These are phyloP conservation scores for Loxodes magnus DNA, from an alignment of 73 alveolate genomes.

Conservation along the genomic window DNA sequence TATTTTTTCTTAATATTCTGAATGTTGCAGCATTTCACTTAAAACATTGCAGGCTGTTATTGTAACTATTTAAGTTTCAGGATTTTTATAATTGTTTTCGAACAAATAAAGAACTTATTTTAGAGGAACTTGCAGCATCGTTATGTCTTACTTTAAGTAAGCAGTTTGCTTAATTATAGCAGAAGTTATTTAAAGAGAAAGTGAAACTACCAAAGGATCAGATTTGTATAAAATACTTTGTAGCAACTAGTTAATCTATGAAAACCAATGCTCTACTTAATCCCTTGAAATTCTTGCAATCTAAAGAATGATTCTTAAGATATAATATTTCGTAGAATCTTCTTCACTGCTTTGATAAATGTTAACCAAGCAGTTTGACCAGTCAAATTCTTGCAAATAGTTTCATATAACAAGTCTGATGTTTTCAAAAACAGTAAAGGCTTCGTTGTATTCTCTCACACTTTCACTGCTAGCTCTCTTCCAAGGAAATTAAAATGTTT, in stretches of 20 bases:
- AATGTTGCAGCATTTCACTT: too few relatives aligned
- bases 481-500: constrained; percentile 89
- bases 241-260: constrained; percentile 16
- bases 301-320: constrained; percentile 67
- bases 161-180: too few relatives aligned
- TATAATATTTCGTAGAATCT: constrained; percentile 30
- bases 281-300: constrained; percentile 75
- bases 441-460: constrained; percentile 48
- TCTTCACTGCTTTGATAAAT: constrained; percentile 46
- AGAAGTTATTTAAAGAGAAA: constrained; percentile 37
- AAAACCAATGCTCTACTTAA: constrained; percentile 27
- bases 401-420: constrained; percentile 32
- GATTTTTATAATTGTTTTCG: too few relatives aligned
- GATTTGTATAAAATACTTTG: constrained; percentile 20
- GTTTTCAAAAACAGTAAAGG: constrained; percentile 39
- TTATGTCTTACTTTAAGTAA: too few relatives aligned
- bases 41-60: too few relatives aligned
- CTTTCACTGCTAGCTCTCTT: constrained; percentile 55
- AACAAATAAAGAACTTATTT: too few relatives aligned
- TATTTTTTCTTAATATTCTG: too few relatives aligned
- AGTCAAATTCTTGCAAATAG: constrained; percentile 31
- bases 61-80: too few relatives aligned
- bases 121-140: too few relatives aligned
- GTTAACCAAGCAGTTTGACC: constrained; percentile 22
- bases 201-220: constrained; percentile 42